Conservation (phyloP, 139 green algal species). For the Chloropicon primus region DNA sequence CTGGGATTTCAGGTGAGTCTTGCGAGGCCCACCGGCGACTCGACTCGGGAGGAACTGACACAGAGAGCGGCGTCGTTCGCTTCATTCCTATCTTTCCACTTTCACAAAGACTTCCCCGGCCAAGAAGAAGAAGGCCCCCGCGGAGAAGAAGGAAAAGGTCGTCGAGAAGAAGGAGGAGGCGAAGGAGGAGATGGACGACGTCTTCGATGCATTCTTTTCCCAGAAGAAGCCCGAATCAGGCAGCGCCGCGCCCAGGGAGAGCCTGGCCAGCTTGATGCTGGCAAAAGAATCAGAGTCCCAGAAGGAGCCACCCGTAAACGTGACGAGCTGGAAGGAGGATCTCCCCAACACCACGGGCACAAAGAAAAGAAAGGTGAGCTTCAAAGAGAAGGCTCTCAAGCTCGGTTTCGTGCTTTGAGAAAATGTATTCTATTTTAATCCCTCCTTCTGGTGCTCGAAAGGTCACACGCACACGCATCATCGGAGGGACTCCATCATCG, state of each 20-base stretch:
- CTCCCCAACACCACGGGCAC: background rate
- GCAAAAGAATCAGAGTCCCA: background rate
- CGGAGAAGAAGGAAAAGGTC: background rate
- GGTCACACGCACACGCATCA: too few species aligned
- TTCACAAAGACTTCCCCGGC: too few species aligned
- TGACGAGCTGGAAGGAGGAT: background rate
- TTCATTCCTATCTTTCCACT: too few species aligned
- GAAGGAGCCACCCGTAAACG: background rate
- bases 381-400: background rate
- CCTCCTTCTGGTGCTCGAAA: background rate
- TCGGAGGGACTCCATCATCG: too few species aligned
- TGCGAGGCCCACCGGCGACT: background rate
- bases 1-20: background rate
- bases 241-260: background rate
- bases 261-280: background rate
- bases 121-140: background rate
- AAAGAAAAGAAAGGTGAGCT: background rate
- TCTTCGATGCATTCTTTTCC: background rate
- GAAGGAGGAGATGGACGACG: background rate
- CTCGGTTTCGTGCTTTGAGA: too few species aligned
- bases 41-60: too few species aligned
- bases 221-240: background rate
- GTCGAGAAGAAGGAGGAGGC: background rate
- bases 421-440: background rate
- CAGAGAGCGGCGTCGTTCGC: too few species aligned